phyloP scores from a whole-genome alignment of 2,329 filamentous ascomycete genomes.

The Aureobasidium leucospermi region DNA sequence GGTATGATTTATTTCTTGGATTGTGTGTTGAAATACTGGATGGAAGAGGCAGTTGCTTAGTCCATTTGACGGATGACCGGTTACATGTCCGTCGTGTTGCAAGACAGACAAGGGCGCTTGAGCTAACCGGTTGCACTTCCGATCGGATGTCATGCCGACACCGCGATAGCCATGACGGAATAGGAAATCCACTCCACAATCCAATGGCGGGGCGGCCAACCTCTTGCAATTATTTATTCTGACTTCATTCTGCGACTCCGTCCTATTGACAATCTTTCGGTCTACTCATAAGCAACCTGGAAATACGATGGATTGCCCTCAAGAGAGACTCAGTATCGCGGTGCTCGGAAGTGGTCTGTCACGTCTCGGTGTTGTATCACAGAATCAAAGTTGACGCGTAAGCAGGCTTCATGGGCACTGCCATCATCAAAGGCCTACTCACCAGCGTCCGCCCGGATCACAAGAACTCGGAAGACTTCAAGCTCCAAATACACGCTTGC shows the following conservation, averaged over 20 bases:
- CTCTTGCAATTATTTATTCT: background rate
- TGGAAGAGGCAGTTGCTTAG: too few relatives aligned
- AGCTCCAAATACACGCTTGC: constrained; percentile 1
- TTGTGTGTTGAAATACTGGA: too few relatives aligned
- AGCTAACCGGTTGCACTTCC: background rate
- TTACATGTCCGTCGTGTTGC: too few relatives aligned
- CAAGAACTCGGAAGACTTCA: background rate
- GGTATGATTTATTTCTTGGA: too few relatives aligned
- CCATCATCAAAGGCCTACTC: constrained; percentile 18
- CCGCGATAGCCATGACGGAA: background rate
- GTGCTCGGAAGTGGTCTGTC: background rate
- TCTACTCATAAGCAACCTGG: background rate
- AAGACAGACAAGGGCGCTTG: background rate
- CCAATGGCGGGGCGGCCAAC: background rate
- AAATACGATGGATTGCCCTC: background rate
- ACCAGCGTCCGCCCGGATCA: background rate
- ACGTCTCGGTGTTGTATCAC: too few relatives aligned
- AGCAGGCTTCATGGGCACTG: constrained; percentile 21
- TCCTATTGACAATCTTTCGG: background rate
- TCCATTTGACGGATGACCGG: too few relatives aligned
- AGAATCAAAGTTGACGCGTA: background rate
- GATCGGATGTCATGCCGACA: background rate
- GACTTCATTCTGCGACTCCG: background rate
- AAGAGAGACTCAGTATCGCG: background rate
- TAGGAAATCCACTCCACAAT: background rate